Percentiles rank a stretch among this genome's conserved stretches.
phyloP scores from a whole-genome alignment of 805 yeast species.

The Teunomyces gatunensis region DNA sequence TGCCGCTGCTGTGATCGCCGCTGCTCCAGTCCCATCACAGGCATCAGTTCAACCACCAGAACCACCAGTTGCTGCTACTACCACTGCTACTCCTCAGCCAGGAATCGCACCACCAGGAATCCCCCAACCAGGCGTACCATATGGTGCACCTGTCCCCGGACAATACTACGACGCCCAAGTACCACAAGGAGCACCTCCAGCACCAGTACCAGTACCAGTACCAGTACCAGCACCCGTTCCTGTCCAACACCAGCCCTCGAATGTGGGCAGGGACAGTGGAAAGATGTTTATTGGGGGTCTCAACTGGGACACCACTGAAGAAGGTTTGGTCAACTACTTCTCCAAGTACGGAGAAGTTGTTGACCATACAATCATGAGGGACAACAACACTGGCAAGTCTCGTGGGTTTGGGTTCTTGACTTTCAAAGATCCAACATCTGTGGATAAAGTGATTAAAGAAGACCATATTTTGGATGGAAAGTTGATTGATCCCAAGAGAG shows the following conservation, averaged over 20 bases:
- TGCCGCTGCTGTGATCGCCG: background rate
- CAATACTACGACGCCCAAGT: slow-evolving; percentile 4
- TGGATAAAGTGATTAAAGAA: slow-evolving; percentile 78
- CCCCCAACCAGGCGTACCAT: slow-evolving; percentile 8
- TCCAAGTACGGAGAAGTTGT: slow-evolving; percentile 83
- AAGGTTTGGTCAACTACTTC: slow-evolving; percentile 76
- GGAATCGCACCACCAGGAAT: slow-evolving; percentile 2
- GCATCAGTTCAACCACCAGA: background rate
- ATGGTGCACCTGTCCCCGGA: slow-evolving; percentile 3
- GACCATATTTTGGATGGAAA: slow-evolving; percentile 93
- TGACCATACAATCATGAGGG: slow-evolving; percentile 92
- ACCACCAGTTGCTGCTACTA: slow-evolving; percentile 7
- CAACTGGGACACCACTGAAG: slow-evolving; percentile 97
- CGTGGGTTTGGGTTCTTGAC: slow-evolving; percentile 95
- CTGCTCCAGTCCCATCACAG: background rate
- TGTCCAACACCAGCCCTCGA: slow-evolving; percentile 19
- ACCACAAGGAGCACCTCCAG: slow-evolving; percentile 9
- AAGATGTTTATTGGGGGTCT: slow-evolving; percentile 96
- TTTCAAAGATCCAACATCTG: slow-evolving; percentile 76
- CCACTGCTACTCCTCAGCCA: slow-evolving; percentile 5
- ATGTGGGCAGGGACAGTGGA: slow-evolving; percentile 60
- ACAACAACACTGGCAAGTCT: slow-evolving; percentile 78
- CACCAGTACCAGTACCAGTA: slow-evolving; percentile 12
- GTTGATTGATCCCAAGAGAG: slow-evolving; percentile 95
- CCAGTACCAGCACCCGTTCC: slow-evolving; percentile 16